Evolutionary conservation across 768 basidiomycete genomes (phyloP), one percentile per base, ranked within the genome.

Genomic region (Leccinellum rugosiceps): DNA sequence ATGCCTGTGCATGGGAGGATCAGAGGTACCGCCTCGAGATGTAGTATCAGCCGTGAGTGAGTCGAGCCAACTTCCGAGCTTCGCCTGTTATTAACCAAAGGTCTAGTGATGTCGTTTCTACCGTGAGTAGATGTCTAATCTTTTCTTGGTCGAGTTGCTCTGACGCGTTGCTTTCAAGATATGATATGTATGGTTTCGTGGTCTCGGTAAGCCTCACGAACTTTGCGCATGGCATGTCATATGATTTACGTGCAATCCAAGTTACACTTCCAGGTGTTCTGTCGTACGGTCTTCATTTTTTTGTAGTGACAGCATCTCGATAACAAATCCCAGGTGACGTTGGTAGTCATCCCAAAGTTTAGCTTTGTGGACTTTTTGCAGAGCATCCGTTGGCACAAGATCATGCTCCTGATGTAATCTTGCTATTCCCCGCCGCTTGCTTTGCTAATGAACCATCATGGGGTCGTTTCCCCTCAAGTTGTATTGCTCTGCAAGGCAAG

Each of bases 321-420:
- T 62, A 50, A 65, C 50, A 19, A 61, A 45, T 26, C 46, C 38
- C 57, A 85, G 81, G 76, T 83, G 61, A 75, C 80, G 0, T 41
- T 87, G 28, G 84, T 88, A 11, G 75, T 87, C 7, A 69, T 87
- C 15, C 79, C 83, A 86, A n/a, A 80, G 60, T 88, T 88, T 67
- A 83, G 78, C 60, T 86, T 86, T 51, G 73, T 75, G 23, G 77
- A 76, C 17, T 83, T 86, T 75, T 76, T 89, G n/a, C 74, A 79
- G 45, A 86, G 83, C 70, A 83, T 88, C 30, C 73, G 78, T 31
- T 77, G 76, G n/a, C 78, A 88, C 69, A 76, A 74, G 38, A 83
- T 88, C 58, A 78, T 75, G 4, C 80, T 86, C 60, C 65, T 87
- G 54, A 78, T 77, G 84, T 86, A 63, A 57, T 66, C 17, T 43